phyloP scores from a whole-genome alignment of 768 basidiomycete genomes.

The Boletus pseudopeckii region DNA sequence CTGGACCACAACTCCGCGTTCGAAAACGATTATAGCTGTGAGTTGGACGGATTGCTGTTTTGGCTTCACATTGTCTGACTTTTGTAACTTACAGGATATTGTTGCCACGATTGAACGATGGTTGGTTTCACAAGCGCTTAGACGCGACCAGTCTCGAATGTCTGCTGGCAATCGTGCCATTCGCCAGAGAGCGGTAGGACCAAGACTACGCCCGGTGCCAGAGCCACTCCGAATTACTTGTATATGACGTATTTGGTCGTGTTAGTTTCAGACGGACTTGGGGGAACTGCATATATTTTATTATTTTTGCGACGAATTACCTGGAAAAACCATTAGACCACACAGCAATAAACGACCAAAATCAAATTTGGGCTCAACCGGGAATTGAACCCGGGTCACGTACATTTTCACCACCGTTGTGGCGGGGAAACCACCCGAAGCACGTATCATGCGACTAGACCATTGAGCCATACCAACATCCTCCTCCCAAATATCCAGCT shows the following conservation, averaged over 20 bases:
- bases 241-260: conserved; percentile 5
- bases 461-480: conserved; percentile 29
- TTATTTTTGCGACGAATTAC: not conserved
- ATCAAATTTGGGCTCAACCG: conserved; percentile 22
- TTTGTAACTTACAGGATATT: conserved; percentile 23
- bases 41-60: not conserved
- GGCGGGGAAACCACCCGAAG: conserved; percentile 29
- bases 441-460: conserved; percentile 38
- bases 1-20: conserved; percentile 19
- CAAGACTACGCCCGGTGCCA: conserved; percentile 18
- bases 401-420: conserved; percentile 31
- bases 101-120: conserved; percentile 26
- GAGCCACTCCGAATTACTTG: not conserved
- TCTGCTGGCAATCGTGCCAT: not conserved
- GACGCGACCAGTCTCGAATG: conserved; percentile 12
- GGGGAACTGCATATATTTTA: not conserved
- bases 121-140: conserved; percentile 18
- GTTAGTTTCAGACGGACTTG: conserved; percentile 14
- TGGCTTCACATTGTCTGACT: not conserved
- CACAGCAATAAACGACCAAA: not conserved
- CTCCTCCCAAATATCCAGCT: not conserved
- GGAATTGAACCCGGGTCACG: conserved; percentile 38
- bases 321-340: too few species aligned
- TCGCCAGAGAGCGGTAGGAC: conserved; percentile 23
- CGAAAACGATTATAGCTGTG: conserved; percentile 20